Base-by-base conservation (phyloP, 148 eudicot species). In the Fagopyrum esculentum region DNA sequence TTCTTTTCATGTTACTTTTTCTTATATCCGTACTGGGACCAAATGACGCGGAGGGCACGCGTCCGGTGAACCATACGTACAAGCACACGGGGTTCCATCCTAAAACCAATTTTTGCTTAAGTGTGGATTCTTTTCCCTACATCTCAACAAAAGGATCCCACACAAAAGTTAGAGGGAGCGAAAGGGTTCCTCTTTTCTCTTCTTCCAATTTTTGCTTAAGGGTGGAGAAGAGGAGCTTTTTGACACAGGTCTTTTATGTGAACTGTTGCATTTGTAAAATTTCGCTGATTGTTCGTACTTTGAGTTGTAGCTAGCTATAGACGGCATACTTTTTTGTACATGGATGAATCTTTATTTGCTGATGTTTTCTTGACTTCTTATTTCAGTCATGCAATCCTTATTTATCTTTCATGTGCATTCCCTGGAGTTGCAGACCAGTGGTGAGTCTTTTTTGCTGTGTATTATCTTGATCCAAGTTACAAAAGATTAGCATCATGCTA, bases 401-500 rank as follows among this genome's bases (percentile, higher is more conserved):
- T 85, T 35, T 94, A 94, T 82, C 84, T 94, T 69, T 81, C 97
- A 75, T 82, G 82, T 76, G 85, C 89, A 70, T 94, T 87, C 81
- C 93, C 97, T 63, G 93, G 93, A 84, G 89, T 94, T 77, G 89
- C 97, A 9, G 97, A 91, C 85, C 97, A 94, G 70, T 94, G 98
- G 98, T 94, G 69, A 90, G 91, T 60, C n/a, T 19, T 13, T 22
- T 72, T 9, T 16, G n/a, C 76, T 69, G 1, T 46, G 19, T 72
- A 10, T 64, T 71, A 26, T 43, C 52, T 66, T 44, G 50, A 44
- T 44, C 73, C 9, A 16, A 47, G 4, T 17, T 71, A 35, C 17
- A 10, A 16, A 49, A 49, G 54, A 17, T 71, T 26, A 22, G 26
- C 46, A 30, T 40, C 13, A 12, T 68, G 46, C 4, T 68, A 64